Evolutionary conservation across 345 rosid genomes (phyloP).

Genomic region (Mercurialis annua): DNA sequence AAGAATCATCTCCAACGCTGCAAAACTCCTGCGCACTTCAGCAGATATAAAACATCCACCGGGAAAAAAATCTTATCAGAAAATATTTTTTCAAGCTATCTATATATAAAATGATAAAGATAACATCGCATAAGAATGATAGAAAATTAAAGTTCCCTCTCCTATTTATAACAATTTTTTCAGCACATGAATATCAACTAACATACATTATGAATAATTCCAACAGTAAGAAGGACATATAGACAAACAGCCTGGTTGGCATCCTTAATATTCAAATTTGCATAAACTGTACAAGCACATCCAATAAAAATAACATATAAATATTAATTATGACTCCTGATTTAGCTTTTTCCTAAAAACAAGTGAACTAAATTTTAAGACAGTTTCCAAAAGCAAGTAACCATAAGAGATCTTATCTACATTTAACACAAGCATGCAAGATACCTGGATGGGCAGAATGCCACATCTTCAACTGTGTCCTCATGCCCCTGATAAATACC

Average conservation of each 20-base stretch:
- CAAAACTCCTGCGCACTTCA: slow-evolving; percentile 94
- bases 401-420: neutral
- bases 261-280: neutral
- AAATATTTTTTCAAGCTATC: neutral
- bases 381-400: neutral
- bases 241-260: neutral
- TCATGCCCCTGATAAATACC: slow-evolving; percentile 89
- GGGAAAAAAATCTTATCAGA: slow-evolving; percentile 24
- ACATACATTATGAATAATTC: neutral
- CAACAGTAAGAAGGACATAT: neutral
- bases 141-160: neutral
- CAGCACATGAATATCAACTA: neutral
- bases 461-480: slow-evolving; percentile 96
- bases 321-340: too few species aligned
- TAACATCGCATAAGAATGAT: neutral
- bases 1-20: slow-evolving; percentile 98
- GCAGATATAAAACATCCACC: slow-evolving; percentile 24
- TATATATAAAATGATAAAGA: neutral
- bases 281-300: neutral
- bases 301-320: too few species aligned
- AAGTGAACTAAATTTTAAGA: neutral
- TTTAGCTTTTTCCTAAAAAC: neutral
- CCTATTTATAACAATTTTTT: neutral
- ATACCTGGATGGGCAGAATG: slow-evolving; percentile 96
- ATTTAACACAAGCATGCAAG: slow-evolving; percentile 12